Conservation (phyloP, 2,329 filamentous ascomycete species). For the Aspergillus hortae region DNA sequence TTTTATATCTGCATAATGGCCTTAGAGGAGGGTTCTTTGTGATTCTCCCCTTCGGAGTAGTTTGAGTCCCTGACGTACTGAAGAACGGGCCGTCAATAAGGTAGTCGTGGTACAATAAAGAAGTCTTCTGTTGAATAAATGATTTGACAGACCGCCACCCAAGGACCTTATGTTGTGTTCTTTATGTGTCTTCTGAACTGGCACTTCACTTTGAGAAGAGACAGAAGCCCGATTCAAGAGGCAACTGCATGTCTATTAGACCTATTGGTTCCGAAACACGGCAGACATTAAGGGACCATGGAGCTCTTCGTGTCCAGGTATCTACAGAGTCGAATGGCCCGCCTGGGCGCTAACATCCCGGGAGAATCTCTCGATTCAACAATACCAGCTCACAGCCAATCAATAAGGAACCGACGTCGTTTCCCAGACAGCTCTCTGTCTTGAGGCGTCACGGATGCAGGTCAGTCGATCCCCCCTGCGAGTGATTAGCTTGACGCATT, state of each 20-base stretch:
- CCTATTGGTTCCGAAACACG: background rate
- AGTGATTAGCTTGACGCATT: slow-evolving; percentile 3
- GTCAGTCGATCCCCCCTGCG: slow-evolving; percentile 1
- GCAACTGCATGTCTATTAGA: too few species aligned
- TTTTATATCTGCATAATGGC: slow-evolving; percentile 4
- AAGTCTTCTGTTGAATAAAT: background rate
- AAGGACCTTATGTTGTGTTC: background rate
- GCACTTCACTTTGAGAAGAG: background rate
- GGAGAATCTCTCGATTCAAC: background rate
- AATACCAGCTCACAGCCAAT: slow-evolving; percentile 14
- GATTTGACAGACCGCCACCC: background rate
- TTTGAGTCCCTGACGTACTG: background rate
- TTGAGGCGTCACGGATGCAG: slow-evolving; percentile 7
- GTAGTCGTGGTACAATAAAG: background rate
- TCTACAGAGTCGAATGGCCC: slow-evolving; percentile 8
- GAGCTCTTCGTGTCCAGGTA: background rate
- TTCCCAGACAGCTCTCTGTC: slow-evolving; percentile 2
- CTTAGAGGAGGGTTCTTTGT: background rate
- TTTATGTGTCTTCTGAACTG: background rate
- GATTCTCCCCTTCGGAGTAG: background rate
- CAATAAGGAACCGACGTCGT: slow-evolving; percentile 1
- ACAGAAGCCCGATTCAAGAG: background rate
- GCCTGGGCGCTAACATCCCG: slow-evolving; percentile 8
- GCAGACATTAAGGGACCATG: background rate
- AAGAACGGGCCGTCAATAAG: background rate